Percentiles rank a stretch among this genome's conserved stretches.
Conservation (phyloP, 345 rosid genomes). For the Acer yangbiense region DNA sequence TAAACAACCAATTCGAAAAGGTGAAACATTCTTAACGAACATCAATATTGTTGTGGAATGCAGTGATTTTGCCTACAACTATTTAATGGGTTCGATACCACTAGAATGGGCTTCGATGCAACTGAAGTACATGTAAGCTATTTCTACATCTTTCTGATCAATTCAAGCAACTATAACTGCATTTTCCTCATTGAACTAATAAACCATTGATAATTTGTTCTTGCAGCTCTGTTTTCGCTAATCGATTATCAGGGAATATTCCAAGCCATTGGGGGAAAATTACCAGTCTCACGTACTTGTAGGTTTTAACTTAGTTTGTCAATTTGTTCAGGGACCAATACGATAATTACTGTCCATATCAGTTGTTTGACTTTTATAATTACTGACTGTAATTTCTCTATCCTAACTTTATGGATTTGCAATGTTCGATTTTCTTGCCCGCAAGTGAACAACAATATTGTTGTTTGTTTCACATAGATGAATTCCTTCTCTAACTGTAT, state of each 20-base stretch:
- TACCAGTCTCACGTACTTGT: constrained; percentile 43
- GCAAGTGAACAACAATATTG: not conserved
- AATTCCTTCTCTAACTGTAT: not conserved
- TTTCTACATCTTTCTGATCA: not conserved
- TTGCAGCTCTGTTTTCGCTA: constrained; percentile 42
- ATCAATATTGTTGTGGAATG: constrained; percentile 17
- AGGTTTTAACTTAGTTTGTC: constrained; percentile 14
- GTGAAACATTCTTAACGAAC: not conserved
- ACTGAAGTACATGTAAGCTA: constrained; percentile 51
- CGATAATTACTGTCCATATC: not conserved
- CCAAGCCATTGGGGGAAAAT: constrained; percentile 42
- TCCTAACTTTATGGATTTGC: not conserved
- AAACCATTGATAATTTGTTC: constrained; percentile 2
- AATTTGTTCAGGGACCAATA: not conserved
- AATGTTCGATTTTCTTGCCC: not conserved
- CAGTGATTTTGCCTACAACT: constrained; percentile 67
- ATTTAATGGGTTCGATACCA: constrained; percentile 58
- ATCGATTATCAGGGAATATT: constrained; percentile 50
- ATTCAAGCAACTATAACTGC: constrained; percentile 9
- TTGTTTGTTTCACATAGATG: not conserved
- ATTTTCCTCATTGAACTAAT: not conserved
- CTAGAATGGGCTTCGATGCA: constrained; percentile 54
- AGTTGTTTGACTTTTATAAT: not conserved
- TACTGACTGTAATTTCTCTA: not conserved
- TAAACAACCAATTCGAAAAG: not conserved